Evolutionary conservation across 2,329 filamentous ascomycete species (phyloP).

Genomic region (Thyridium curvatum): DNA sequence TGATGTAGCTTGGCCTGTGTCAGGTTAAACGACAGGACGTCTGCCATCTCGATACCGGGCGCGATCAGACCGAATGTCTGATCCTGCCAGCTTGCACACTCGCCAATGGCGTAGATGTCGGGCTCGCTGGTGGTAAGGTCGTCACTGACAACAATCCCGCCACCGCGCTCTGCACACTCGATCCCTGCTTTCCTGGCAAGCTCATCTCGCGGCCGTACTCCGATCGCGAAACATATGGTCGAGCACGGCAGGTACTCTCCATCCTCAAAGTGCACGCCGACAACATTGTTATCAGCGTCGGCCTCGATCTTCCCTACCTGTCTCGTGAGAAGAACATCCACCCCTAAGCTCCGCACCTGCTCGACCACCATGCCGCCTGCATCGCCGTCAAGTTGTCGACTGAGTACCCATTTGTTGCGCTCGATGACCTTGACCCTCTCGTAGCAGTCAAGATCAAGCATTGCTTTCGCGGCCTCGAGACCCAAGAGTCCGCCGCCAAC

Average conservation of each 20-base stretch:
- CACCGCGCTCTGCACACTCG: constrained; percentile 63
- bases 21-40: constrained; percentile 84
- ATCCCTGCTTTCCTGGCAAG: constrained; percentile 66
- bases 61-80: constrained; percentile 87
- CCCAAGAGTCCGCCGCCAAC: constrained; percentile 82
- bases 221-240: constrained; percentile 85
- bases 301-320: constrained; percentile 67
- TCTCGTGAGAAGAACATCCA: constrained; percentile 75
- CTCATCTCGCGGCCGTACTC: constrained; percentile 75
- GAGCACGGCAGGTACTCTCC: constrained; percentile 71
- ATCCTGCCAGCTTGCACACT: constrained; percentile 84
- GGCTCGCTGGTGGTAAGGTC: constrained; percentile 63
- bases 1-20: constrained; percentile 72
- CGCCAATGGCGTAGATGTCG: constrained; percentile 80
- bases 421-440: constrained; percentile 73
- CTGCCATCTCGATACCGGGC: constrained; percentile 87
- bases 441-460: constrained; percentile 78
- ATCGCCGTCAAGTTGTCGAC: constrained; percentile 74
- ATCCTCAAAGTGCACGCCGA: constrained; percentile 73
- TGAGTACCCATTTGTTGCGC: constrained; percentile 75
- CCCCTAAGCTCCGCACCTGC: constrained; percentile 69
- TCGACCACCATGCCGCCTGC: constrained; percentile 77
- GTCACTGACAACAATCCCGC: constrained; percentile 67
- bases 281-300: constrained; percentile 60
- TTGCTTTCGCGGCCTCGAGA: constrained; percentile 83